Evolutionary conservation across 371 early-diverging fungal genomes (phyloP).

Genomic region (Sanchytrium tribonematis): DNA sequence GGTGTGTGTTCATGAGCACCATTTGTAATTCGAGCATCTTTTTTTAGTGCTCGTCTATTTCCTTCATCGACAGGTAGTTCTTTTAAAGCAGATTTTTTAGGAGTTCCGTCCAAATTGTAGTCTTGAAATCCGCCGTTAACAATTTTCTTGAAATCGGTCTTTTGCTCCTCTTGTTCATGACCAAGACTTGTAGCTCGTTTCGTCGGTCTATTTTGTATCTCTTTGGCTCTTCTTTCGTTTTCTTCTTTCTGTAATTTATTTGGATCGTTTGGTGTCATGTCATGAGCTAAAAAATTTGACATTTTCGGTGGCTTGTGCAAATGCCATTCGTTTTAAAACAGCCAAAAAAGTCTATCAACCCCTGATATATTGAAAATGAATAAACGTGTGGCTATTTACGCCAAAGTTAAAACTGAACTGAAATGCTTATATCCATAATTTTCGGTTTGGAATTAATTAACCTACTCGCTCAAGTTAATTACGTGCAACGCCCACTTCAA

Average conservation of each 20-base stretch:
- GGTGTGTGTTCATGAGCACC: neutral
- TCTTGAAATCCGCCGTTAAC: neutral
- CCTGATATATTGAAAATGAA: no score
- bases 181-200: neutral
- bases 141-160: no score
- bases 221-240: neutral
- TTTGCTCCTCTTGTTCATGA: neutral
- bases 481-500: no score
- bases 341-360: no score
- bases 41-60: neutral
- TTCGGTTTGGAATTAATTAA: no score
- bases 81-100: neutral
- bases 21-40: neutral
- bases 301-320: constrained; percentile 1
- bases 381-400: no score
- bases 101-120: neutral
- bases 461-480: no score
- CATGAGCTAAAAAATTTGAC: neutral
- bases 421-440: no score
- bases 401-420: no score
- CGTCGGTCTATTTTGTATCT: neutral
- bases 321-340: no score
- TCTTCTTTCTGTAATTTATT: neutral
- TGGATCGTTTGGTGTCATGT: neutral
- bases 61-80: neutral